These are phyloP conservation scores for Zelonia costaricensis DNA, from an alignment of 208 protist genomes.

Conservation along the genomic window DNA sequence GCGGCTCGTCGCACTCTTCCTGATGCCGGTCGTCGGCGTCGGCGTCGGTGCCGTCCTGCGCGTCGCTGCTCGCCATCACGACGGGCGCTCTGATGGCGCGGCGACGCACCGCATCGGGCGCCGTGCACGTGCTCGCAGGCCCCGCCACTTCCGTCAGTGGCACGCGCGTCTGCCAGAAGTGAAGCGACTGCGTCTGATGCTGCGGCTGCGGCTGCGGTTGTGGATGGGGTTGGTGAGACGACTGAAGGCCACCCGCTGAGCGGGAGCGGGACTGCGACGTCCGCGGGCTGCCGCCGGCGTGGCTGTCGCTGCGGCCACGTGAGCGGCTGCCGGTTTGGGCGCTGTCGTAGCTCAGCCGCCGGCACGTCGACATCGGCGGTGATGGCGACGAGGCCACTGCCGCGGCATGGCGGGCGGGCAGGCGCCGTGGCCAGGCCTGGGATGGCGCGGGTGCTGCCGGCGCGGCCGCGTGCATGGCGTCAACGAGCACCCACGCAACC, in stretches of 20 bases:
- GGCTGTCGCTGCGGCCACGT: slow-evolving; percentile 8
- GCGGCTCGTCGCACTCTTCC: too few species aligned
- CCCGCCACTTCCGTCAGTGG: background rate
- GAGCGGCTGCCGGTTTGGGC: slow-evolving; percentile 17
- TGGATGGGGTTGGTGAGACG: too few species aligned
- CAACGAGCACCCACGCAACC: too few species aligned
- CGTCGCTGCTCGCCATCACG: too few species aligned
- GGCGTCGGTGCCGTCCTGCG: too few species aligned
- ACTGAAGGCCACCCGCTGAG: too few species aligned
- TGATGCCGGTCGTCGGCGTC: too few species aligned
- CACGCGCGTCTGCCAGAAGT: slow-evolving; percentile 5
- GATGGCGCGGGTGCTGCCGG: background rate
- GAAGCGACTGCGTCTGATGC: background rate
- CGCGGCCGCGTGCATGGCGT: too few species aligned
- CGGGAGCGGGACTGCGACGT: background rate
- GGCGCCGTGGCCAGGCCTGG: too few species aligned
- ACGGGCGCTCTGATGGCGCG: too few species aligned
- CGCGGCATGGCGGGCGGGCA: background rate
- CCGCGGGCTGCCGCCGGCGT: slow-evolving; percentile 2
- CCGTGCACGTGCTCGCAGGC: too few species aligned
- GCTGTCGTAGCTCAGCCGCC: slow-evolving; percentile 30
- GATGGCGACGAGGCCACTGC: slow-evolving; percentile 11
- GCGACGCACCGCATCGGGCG: too few species aligned
- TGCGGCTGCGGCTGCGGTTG: background rate
- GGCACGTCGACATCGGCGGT: slow-evolving; percentile 24